A percentile compares a stretch with the other conserved stretches of the same genome.
phyloP scores from a whole-genome alignment of 2,329 filamentous ascomycete genomes.

The Endothia cerciana region DNA sequence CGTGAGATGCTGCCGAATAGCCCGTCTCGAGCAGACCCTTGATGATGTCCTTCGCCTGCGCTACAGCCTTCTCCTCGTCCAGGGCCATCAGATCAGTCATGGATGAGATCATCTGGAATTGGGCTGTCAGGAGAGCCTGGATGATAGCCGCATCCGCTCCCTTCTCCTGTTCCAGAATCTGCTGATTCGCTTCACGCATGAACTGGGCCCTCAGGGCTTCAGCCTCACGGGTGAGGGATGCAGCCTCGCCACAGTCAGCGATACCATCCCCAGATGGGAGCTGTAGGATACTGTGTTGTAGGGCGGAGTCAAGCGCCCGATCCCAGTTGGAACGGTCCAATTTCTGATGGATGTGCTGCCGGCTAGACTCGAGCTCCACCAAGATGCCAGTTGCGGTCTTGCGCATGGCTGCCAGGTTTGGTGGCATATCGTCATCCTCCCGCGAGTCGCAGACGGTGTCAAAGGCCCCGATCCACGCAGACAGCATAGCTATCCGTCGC shows the following conservation, averaged over 20 bases:
- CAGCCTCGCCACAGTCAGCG: conserved; percentile 68
- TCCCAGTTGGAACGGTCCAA: conserved; percentile 85
- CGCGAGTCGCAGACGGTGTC: conserved; percentile 77
- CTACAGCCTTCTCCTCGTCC: conserved; percentile 80
- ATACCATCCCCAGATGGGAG: conserved; percentile 71
- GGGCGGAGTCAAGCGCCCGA: conserved; percentile 80
- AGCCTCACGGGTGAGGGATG: conserved; percentile 76
- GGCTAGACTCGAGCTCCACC: conserved; percentile 84
- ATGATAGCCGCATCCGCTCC: conserved; percentile 75
- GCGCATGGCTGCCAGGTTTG: conserved; percentile 73
- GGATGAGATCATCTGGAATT: conserved; percentile 88
- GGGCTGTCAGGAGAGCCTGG: conserved; percentile 83
- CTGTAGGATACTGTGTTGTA: conserved; percentile 82
- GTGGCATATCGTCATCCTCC: conserved; percentile 71
- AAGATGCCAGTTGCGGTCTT: conserved; percentile 89
- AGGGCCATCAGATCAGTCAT: conserved; percentile 81
- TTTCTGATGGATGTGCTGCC: conserved; percentile 87
- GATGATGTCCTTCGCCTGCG: conserved; percentile 77
- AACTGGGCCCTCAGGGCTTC: conserved; percentile 85
- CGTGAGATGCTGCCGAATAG: conserved; percentile 73
- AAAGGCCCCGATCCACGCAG: conserved; percentile 90
- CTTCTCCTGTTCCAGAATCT: conserved; percentile 84
- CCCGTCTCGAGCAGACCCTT: conserved; percentile 78
- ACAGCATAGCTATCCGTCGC: conserved; percentile 82
- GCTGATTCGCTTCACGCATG: conserved; percentile 75